These are phyloP conservation scores for Talaromyces atroroseus DNA, from an alignment of 2,329 filamentous ascomycete genomes.

Conservation along the genomic window DNA sequence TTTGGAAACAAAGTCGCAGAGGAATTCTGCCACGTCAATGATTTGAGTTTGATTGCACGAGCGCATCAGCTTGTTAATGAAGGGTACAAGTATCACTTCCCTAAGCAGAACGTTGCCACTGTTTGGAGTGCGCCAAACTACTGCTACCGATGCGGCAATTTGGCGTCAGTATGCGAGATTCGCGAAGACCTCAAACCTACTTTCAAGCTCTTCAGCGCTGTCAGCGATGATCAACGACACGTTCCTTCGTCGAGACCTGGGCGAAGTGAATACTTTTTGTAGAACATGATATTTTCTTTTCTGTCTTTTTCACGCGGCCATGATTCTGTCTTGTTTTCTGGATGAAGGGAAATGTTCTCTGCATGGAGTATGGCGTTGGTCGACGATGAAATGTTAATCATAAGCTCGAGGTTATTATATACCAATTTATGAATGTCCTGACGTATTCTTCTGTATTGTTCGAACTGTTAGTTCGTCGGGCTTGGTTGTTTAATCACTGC, in stretches of 20 bases:
- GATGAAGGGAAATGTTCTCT: slow-evolving; percentile 7
- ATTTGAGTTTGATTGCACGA: slow-evolving; percentile 64
- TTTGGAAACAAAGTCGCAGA: slow-evolving; percentile 68
- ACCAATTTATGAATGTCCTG: slow-evolving; percentile 8
- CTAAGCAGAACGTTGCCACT: slow-evolving; percentile 85
- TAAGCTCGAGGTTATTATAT: slow-evolving; percentile 13
- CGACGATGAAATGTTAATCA: slow-evolving; percentile 3
- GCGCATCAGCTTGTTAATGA: slow-evolving; percentile 73
- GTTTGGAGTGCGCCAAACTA: slow-evolving; percentile 81
- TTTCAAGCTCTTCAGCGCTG: slow-evolving; percentile 59
- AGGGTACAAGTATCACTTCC: slow-evolving; percentile 87
- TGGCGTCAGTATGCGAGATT: slow-evolving; percentile 81
- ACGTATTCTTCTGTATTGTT: not conserved
- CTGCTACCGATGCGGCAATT: slow-evolving; percentile 97
- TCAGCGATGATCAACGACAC: slow-evolving; percentile 43
- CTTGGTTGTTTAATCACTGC: not conserved
- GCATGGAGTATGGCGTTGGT: slow-evolving; percentile 14
- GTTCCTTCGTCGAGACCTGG: slow-evolving; percentile 40
- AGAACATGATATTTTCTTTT: slow-evolving; percentile 14
- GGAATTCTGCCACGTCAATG: slow-evolving; percentile 74
- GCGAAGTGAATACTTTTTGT: slow-evolving; percentile 46
- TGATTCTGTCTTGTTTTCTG: slow-evolving; percentile 7
- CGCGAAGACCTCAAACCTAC: slow-evolving; percentile 78
- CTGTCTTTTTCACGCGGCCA: slow-evolving; percentile 5
- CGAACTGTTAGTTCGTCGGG: not conserved